phyloP scores from a whole-genome alignment of 441 rosid species.

The Arabidopsis hybrid region DNA sequence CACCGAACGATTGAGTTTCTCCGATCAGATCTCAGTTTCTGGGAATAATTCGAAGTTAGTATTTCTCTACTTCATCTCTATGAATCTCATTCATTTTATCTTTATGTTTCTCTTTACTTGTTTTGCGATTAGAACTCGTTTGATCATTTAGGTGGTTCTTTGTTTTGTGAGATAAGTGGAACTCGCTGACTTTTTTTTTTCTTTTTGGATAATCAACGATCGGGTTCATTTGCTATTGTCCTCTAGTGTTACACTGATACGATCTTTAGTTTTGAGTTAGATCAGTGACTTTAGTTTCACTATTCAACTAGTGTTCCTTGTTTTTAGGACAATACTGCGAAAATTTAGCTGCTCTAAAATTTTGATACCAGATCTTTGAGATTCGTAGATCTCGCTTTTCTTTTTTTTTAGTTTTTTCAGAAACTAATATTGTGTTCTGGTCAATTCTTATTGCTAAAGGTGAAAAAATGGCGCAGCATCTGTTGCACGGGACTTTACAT shows the following conservation, averaged over 20 bases:
- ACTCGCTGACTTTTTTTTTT: neutral
- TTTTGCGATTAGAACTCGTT: neutral
- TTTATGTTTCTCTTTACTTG: neutral
- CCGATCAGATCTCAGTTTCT: constrained; percentile 28
- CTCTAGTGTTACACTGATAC: neutral
- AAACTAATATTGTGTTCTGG: neutral
- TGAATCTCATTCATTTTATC: constrained; percentile 7
- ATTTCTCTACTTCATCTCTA: neutral
- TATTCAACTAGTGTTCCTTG: neutral
- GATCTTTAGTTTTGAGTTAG: constrained; percentile 16
- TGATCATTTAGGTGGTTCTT: neutral
- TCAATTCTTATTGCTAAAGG: constrained; percentile 40
- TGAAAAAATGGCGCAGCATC: constrained; percentile 75
- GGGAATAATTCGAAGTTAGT: neutral
- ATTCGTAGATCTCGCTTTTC: constrained; percentile 31
- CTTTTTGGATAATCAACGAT: constrained; percentile 4
- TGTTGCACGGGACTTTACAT: constrained; percentile 87
- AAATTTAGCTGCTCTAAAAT: neutral
- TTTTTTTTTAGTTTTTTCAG: neutral
- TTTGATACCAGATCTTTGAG: constrained; percentile 35
- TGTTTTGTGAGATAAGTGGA: neutral
- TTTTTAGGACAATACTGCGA: neutral
- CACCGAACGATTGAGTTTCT: constrained; percentile 34
- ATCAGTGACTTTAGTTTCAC: constrained; percentile 16
- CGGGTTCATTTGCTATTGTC: constrained; percentile 1